These are phyloP conservation scores for Xylariaceae sp. DNA, from an alignment of 2,329 filamentous ascomycete genomes.

Conservation along the genomic window DNA sequence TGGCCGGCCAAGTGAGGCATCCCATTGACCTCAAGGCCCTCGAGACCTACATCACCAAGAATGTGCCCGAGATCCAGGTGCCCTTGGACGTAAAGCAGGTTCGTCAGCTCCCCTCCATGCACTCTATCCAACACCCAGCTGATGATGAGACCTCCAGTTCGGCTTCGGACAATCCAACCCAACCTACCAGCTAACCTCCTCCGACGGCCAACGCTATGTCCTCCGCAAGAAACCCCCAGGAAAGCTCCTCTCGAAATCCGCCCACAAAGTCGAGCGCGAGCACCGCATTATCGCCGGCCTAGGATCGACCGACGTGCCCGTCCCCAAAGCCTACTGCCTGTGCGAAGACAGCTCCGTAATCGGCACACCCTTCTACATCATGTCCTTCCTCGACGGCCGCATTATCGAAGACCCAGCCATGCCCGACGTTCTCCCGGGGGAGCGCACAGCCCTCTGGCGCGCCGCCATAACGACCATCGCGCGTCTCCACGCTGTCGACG, in stretches of 20 bases:
- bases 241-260: slow-evolving; percentile 84
- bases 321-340: slow-evolving; percentile 77
- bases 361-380: slow-evolving; percentile 92
- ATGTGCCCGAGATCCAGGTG: slow-evolving; percentile 76
- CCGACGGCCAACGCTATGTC: slow-evolving; percentile 70
- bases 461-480: slow-evolving; percentile 80
- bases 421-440: slow-evolving; percentile 61
- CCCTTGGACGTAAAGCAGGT: slow-evolving; percentile 90
- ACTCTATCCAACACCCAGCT: too few relatives aligned
- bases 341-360: slow-evolving; percentile 79
- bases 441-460: slow-evolving; percentile 80
- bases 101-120: slow-evolving; percentile 27
- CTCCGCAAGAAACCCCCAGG: slow-evolving; percentile 96
- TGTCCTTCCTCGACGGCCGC: slow-evolving; percentile 90
- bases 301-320: slow-evolving; percentile 72
- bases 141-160: slow-evolving; percentile 56
- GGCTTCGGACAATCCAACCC: slow-evolving; percentile 96
- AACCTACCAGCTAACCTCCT: slow-evolving; percentile 83
- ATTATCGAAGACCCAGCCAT: slow-evolving; percentile 88
- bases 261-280: slow-evolving; percentile 93
- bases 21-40: slow-evolving; percentile 80
- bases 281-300: slow-evolving; percentile 86
- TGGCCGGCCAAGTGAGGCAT: slow-evolving; percentile 87
- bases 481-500: slow-evolving; percentile 74
- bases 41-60: slow-evolving; percentile 69